A percentile compares a stretch with the other conserved stretches of the same genome.
phyloP scores from a whole-genome alignment of 805 yeast species.

The Wickerhamomyces bisporus region DNA sequence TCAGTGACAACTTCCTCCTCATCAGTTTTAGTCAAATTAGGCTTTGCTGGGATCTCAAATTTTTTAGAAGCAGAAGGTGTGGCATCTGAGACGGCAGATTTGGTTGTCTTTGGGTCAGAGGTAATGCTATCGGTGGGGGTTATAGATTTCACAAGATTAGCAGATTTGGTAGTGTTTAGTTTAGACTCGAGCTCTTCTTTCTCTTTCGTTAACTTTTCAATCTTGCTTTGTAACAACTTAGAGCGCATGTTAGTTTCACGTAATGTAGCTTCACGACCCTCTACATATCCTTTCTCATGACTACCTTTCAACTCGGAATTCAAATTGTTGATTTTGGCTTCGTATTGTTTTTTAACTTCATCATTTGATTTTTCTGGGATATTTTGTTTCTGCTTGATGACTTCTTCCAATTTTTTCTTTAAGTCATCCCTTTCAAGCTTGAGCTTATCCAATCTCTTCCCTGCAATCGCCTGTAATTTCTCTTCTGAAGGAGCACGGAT shows the following conservation, averaged over 20 bases:
- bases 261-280: constrained; percentile 23
- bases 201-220: constrained; percentile 31
- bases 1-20: constrained; percentile 4
- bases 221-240: constrained; percentile 37
- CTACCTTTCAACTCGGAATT: constrained; percentile 24
- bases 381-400: constrained; percentile 3
- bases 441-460: constrained; percentile 24
- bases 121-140: too few relatives aligned
- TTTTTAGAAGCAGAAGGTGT: neutral
- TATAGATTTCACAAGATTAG: too few relatives aligned
- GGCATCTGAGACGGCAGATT: neutral
- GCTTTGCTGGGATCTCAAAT: constrained; percentile 18
- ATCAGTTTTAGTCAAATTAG: constrained; percentile 2
- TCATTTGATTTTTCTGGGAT: constrained; percentile 6
- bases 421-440: constrained; percentile 25
- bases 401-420: constrained; percentile 22
- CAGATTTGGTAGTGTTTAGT: constrained; percentile 10
- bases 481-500: constrained; percentile 36
- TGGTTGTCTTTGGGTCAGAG: too few relatives aligned
- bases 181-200: constrained; percentile 33
- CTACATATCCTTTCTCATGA: constrained; percentile 14
- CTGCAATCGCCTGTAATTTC: constrained; percentile 24
- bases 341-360: constrained; percentile 22
- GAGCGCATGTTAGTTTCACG: constrained; percentile 33
- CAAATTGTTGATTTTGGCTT: constrained; percentile 26